Percentiles rank a stretch among this genome's conserved stretches.
phyloP scores from a whole-genome alignment of 306 rosid genomes.

The Albizia julibrissin region DNA sequence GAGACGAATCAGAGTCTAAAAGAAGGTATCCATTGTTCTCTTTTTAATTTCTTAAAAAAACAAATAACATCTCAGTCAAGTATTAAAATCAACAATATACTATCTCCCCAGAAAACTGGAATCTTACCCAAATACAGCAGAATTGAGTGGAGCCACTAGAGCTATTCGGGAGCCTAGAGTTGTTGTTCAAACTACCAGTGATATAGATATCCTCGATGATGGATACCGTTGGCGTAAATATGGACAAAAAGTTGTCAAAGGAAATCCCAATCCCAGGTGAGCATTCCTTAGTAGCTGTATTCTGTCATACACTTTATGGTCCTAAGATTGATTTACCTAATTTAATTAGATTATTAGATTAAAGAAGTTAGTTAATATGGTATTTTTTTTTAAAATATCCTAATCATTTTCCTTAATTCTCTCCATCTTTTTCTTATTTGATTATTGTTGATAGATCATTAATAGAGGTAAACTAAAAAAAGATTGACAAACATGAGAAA shows the following conservation, averaged over 20 bases:
- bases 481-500: too few relatives aligned
- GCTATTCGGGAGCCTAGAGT: constrained; percentile 98
- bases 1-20: constrained; percentile 92
- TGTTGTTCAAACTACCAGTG: constrained; percentile 97
- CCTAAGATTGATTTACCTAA: too few relatives aligned
- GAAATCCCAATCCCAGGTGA: constrained; percentile 96
- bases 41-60: constrained; percentile 13
- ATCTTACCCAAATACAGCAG: constrained; percentile 73
- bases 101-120: constrained; percentile 77
- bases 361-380: too few relatives aligned
- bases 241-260: constrained; percentile 97
- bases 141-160: constrained; percentile 96
- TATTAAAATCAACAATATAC: constrained; percentile 28
- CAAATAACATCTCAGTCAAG: constrained; percentile 24
- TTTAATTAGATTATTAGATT: too few relatives aligned
- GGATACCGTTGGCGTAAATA: constrained; percentile 98
- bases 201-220: constrained; percentile 95
- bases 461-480: too few relatives aligned
- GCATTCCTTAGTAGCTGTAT: constrained; percentile 20
- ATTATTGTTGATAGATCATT: too few relatives aligned
- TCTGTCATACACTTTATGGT: neutral
- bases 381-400: too few relatives aligned
- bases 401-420: too few relatives aligned
- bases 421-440: too few relatives aligned
- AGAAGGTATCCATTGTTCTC: constrained; percentile 63